Evolutionary conservation across 1,284 basidiomycete genomes (phyloP).

Genomic region (Ganoderma leucocontextum): DNA sequence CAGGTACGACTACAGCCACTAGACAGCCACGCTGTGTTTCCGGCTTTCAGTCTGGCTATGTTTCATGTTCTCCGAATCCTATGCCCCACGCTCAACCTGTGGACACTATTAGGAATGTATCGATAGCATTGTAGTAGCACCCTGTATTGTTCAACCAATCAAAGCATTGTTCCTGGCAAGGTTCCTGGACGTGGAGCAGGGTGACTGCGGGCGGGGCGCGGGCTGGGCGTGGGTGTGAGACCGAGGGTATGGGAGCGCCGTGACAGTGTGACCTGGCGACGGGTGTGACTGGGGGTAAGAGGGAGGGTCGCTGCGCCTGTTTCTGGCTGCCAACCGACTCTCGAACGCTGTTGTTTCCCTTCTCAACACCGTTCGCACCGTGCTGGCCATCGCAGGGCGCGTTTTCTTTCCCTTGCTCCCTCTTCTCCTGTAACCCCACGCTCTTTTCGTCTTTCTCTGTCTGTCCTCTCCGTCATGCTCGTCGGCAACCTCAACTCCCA

Average conservation of each 20-base stretch:
- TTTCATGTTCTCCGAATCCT: constrained; percentile 7
- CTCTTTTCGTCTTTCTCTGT: constrained; percentile 40
- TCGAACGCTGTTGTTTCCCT: constrained; percentile 33
- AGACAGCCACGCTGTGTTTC: background rate
- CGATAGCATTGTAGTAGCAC: constrained; percentile 25
- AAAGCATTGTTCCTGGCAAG: background rate
- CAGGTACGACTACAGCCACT: constrained; percentile 71
- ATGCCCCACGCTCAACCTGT: constrained; percentile 27
- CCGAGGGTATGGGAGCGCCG: constrained; percentile 15
- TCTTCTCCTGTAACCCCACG: constrained; percentile 42
- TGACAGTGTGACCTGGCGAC: constrained; percentile 31
- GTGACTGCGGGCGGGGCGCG: constrained; percentile 2
- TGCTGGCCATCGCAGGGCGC: constrained; percentile 45
- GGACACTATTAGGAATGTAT: constrained; percentile 25
- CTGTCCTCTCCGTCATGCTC: constrained; percentile 52
- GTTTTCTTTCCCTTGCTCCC: constrained; percentile 27
- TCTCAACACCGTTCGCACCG: constrained; percentile 41
- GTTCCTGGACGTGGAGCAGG: constrained; percentile 5
- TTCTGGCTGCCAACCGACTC: constrained; percentile 21
- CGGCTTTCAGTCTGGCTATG: constrained; percentile 1
- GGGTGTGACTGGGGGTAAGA: constrained; percentile 15
- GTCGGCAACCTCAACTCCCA: constrained; percentile 51
- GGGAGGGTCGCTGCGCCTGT: background rate
- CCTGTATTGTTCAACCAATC: constrained; percentile 29
- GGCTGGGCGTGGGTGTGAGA: background rate